These are phyloP conservation scores for Tulasnella sp. DNA, from an alignment of 768 basidiomycete species.

Conservation along the genomic window DNA sequence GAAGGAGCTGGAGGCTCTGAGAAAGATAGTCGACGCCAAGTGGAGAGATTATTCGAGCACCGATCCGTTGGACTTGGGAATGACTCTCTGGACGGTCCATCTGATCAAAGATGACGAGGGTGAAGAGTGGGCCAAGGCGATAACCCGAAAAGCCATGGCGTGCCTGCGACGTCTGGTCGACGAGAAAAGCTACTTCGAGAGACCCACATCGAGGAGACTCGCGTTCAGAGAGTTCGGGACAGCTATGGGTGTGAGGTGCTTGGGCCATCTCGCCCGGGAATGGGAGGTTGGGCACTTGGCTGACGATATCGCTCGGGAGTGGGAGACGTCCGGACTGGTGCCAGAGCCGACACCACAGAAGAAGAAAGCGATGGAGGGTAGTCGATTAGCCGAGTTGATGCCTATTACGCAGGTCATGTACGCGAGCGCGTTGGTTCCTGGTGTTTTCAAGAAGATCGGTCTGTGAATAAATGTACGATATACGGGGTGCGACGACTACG, in stretches of 20 bases:
- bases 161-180: constrained; percentile 38
- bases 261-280: neutral
- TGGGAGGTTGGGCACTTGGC: neutral
- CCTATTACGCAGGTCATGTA: constrained; percentile 42
- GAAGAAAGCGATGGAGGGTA: constrained; percentile 30
- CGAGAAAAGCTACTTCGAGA: constrained; percentile 40
- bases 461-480: neutral
- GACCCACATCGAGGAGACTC: constrained; percentile 38
- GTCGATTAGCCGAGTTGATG: constrained; percentile 34
- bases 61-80: constrained; percentile 44
- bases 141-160: constrained; percentile 37
- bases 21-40: constrained; percentile 41
- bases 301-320: neutral
- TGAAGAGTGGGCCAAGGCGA: constrained; percentile 39
- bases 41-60: constrained; percentile 38
- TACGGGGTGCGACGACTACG: neutral
- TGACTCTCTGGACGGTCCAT: constrained; percentile 44
- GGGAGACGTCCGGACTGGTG: constrained; percentile 15
- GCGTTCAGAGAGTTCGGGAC: constrained; percentile 44
- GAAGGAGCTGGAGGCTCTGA: constrained; percentile 41
- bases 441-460: constrained; percentile 19
- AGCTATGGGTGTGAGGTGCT: constrained; percentile 40
- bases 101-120: constrained; percentile 40
- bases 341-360: constrained; percentile 28
- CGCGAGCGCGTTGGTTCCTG: constrained; percentile 39